Evolutionary conservation across 2,329 filamentous ascomycete genomes (phyloP), one percentile per base, ranked within the genome.

Genomic region (Aspergillus neotritici): DNA sequence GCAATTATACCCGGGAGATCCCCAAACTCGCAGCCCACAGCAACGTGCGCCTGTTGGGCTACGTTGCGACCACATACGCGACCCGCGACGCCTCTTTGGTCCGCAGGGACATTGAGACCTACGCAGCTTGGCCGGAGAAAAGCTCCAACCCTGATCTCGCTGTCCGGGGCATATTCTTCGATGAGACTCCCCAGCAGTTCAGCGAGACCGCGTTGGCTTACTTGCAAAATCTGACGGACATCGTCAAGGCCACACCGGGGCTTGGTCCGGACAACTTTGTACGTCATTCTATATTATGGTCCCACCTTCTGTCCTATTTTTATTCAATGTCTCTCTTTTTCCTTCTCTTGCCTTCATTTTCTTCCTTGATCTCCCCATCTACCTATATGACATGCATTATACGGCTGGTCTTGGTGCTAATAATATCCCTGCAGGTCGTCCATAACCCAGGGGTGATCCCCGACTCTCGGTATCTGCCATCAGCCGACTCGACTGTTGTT

Each of bases 1-100:
- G 58, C 40, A 67, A 69, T 52, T 73, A 72, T 52, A 66, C 63
- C 21, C 57, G 63, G 31, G 70, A 68, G 48, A 65, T 72, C 37
- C 61, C 63, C 30, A 61, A 54, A 40, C 61, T 74, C 36, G 63
- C 65, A 41, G 54, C 58, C 14, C 61, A 68, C 50, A 55, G 68
- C 46, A 78, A 79, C 59, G 69, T 73, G 40, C 65, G 68, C 29
- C 67, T 74, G 37, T 58, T 79, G 42, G 72, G 68, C 9, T 76
- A 75, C 55, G 73, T 77, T 56, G 61, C 73, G 35, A 72, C 70
- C 43, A 74, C 70, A 31, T 79, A 76, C 56, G 63, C 61, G 15
- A 59, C 53, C 36, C 64, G 66, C 38, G 55, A 66, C 38, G 54
- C 74, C 60, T 57, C 65, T 54, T 45, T 67, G 62, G 56, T 71